A percentile compares a stretch with the other conserved stretches of the same genome.
Evolutionary conservation across 2,329 filamentous ascomycete genomes (phyloP).

Genomic region (Pseudogymnoascus sp.): DNA sequence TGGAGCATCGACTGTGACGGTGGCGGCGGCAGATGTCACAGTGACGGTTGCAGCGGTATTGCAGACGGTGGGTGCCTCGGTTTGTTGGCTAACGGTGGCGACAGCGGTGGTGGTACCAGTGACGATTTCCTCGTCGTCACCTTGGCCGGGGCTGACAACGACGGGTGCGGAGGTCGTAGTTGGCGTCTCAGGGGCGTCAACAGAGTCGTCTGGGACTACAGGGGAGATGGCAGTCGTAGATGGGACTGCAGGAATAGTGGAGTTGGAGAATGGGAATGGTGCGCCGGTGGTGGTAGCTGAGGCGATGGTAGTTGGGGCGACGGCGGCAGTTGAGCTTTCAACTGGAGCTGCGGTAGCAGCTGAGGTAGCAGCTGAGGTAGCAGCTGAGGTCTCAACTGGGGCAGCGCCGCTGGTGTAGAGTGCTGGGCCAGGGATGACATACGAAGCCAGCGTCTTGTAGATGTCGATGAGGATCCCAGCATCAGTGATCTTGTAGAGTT

Average conservation of each 20-base stretch:
- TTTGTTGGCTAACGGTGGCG: background rate
- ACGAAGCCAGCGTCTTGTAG: slow-evolving; percentile 27
- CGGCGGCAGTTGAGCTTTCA: background rate
- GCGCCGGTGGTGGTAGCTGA: slow-evolving; percentile 5
- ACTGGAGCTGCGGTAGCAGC: background rate
- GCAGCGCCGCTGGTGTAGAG: slow-evolving; percentile 21
- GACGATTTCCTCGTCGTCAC: slow-evolving; percentile 25
- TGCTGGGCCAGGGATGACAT: slow-evolving; percentile 29
- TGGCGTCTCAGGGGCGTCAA: background rate
- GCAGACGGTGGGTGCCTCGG: background rate
- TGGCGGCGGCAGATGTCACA: slow-evolving; percentile 7
- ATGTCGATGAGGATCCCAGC: slow-evolving; percentile 35
- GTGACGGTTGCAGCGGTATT: slow-evolving; percentile 10
- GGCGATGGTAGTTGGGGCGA: background rate
- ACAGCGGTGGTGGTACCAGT: slow-evolving; percentile 11
- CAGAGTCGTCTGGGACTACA: slow-evolving; percentile 26
- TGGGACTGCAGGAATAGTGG: background rate
- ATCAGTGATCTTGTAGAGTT: slow-evolving; percentile 34
- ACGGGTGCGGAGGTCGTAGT: slow-evolving; percentile 29
- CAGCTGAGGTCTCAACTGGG: slow-evolving; percentile 1
- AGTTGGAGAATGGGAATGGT: background rate
- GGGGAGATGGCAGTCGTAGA: slow-evolving; percentile 34
- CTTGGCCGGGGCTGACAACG: slow-evolving; percentile 8
- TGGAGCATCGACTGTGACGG: slow-evolving; percentile 1
- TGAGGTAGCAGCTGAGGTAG: background rate